Evolutionary conservation across 2,329 filamentous ascomycete species (phyloP), one percentile per base, ranked within the genome.

Genomic region (Phaeomoniella chlamydospora): DNA sequence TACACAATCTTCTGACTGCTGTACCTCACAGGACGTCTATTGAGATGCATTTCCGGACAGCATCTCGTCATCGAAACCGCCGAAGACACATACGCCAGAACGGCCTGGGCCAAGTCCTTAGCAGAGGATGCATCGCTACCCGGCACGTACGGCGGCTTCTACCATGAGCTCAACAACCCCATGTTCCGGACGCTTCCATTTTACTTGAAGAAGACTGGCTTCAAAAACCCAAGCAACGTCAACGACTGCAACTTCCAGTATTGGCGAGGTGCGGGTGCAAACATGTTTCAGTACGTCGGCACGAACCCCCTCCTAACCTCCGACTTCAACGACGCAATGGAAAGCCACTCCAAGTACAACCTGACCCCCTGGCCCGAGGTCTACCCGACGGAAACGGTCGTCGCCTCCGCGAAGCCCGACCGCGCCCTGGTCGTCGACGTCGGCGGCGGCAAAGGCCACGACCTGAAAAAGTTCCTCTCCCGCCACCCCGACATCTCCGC

Each of bases 231-330:
- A 11, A 44, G 39, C 14, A 40, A 53, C 29, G 43, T 43, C 31
- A 46, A 37, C 5, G 38, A 54, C 16, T 39, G 39, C 3, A 39
- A 43, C 16, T 51, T 55, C 37, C 46, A 53, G 18, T 36, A 48
- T 9, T 52, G 50, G 4, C 52, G 43, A 35, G 35, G 43, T 9
- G 54, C 51, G 2, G 29, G 45, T 13, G 42, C 46, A 0, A 43
- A 45, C 36, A 53, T 52, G 34, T 55, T 55, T 39, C 50, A 51
- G 6, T 49, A 37, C 31, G 39, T 53, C 16, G 39, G 41, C 11
- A 32, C 37, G 4, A 43, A 51, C 26, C 50, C 47, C 5, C 31
- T 26, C 2, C 32, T 41, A 22, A 40, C 41, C 3, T 37, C 34
- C 4, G 45, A 50, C 15, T 52, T 53, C 39, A 53, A 49, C 34